Base-by-base conservation (phyloP, 495 filamentous ascomycete genomes). In the Penicillium robsamsonii region DNA sequence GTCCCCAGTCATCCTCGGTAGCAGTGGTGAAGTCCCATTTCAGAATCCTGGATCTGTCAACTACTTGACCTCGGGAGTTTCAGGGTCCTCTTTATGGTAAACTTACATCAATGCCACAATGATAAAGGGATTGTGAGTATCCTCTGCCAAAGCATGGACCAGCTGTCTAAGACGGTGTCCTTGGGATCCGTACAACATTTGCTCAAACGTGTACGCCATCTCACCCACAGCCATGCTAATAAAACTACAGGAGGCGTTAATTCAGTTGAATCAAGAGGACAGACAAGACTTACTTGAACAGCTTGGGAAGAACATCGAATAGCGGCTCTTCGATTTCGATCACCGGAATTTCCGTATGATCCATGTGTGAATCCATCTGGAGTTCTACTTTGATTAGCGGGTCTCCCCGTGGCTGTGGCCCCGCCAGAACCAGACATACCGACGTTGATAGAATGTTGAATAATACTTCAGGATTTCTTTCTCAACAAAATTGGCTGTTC, bases 31-130 rank as follows among this genome's bases (percentile, higher is more conserved):
- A 91, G 59, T 92, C 86, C 79, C 84, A 90, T 73, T 88, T 91
- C n/a, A 94, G 71, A 3, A 89, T 88, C 65, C 89, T 93, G 45
- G 31, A 18, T 9, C 13, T 12, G 1, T n/a, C n/a, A 9, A 6
- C 15, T 15, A 37, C 0, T 37, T 12, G 25, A 27, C 25, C 25
- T 27, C 25, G 25, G 6, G 8, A 33, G 13, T 40, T 37, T 3
- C 22, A 35, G 10, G 37, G 11, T 29, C 27, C 1, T 30, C 25
- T 54, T 43, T 2, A 6, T 22, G 25, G 3, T 24, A 15, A 45
- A 75, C 83, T 65, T 71, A 92, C 89, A 96, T 79, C 45, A 96
- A 70, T 25, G 90, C 89, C 57, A 87, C 86, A 10, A 96, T 83
- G 55, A 92, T 84, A 27, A 82, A 83, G 0, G 83, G 85, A 65